These are phyloP conservation scores for Tillandsia leiboldiana DNA, from an alignment of 176 grass and related monocot species.

Conservation along the genomic window DNA sequence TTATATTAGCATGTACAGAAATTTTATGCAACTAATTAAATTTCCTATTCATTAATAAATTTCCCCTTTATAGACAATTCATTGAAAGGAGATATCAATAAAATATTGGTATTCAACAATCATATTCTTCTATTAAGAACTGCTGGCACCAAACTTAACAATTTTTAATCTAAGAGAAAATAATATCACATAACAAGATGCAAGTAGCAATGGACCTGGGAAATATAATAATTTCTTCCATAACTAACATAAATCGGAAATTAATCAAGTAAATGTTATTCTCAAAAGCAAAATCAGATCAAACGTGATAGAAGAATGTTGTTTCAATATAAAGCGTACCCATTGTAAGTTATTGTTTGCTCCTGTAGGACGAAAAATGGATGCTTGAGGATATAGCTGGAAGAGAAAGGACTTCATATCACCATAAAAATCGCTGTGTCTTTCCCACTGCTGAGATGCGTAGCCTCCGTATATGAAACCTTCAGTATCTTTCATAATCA, in stretches of 20 bases:
- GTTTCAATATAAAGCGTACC: conserved; percentile 41
- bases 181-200: not conserved
- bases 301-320: not conserved
- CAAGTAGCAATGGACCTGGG: not conserved
- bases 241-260: not conserved
- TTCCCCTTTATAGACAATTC: too few relatives aligned
- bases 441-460: conserved; percentile 86
- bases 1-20: not conserved
- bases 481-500: conserved; percentile 84
- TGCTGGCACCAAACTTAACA: not conserved
- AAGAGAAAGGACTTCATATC: conserved; percentile 96
- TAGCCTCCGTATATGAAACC: conserved; percentile 75
- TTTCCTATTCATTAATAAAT: too few relatives aligned
- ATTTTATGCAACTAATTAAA: not conserved
- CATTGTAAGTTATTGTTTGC: conserved; percentile 88
- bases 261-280: not conserved
- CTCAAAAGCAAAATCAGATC: not conserved
- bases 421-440: conserved; percentile 85
- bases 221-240: not conserved
- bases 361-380: conserved; percentile 79
- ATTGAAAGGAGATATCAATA: too few relatives aligned
- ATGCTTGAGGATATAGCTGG: conserved; percentile 68
- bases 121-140: not conserved
- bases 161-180: not conserved
- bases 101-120: too few relatives aligned